Percentiles rank a stretch among this genome's conserved stretches.
Conservation (phyloP, 495 filamentous ascomycete genomes). For the Tuber melanosporum region DNA sequence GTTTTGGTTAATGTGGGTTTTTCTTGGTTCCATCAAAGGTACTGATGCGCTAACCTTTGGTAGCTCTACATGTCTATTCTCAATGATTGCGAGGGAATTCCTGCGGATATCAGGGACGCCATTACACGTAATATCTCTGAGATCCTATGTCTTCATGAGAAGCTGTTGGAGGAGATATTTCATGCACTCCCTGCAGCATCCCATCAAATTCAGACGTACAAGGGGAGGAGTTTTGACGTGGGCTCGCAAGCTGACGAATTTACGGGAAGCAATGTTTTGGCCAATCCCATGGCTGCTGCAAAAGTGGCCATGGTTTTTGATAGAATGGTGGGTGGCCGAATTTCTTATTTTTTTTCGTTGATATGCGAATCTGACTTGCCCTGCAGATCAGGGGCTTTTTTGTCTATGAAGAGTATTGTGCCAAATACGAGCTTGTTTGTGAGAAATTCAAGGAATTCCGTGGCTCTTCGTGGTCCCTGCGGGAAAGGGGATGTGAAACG, state of each 20-base stretch:
- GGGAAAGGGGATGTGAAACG: conserved; percentile 82
- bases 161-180: conserved; percentile 60
- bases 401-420: conserved; percentile 79
- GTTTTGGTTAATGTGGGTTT: conserved; percentile 70
- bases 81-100: conserved; percentile 41
- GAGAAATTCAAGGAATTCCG: conserved; percentile 54
- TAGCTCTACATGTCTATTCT: conserved; percentile 51
- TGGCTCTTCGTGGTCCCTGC: conserved; percentile 61
- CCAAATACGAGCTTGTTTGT: conserved; percentile 75
- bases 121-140: conserved; percentile 63
- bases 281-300: conserved; percentile 64
- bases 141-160: conserved; percentile 65
- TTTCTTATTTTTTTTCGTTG: not conserved
- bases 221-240: conserved; percentile 57
- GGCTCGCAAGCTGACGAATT: conserved; percentile 50
- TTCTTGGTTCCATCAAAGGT: conserved; percentile 1
- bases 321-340: conserved; percentile 53
- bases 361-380: not conserved
- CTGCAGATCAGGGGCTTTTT: conserved; percentile 70
- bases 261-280: conserved; percentile 51
- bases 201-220: conserved; percentile 45
- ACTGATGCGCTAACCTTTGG: conserved; percentile 24
- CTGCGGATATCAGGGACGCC: conserved; percentile 52
- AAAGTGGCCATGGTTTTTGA: conserved; percentile 73
- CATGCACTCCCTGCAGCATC: conserved; percentile 50